Evolutionary conservation across 2,329 filamentous ascomycete species (phyloP).

Genomic region (Emericellopsis cladophorae): DNA sequence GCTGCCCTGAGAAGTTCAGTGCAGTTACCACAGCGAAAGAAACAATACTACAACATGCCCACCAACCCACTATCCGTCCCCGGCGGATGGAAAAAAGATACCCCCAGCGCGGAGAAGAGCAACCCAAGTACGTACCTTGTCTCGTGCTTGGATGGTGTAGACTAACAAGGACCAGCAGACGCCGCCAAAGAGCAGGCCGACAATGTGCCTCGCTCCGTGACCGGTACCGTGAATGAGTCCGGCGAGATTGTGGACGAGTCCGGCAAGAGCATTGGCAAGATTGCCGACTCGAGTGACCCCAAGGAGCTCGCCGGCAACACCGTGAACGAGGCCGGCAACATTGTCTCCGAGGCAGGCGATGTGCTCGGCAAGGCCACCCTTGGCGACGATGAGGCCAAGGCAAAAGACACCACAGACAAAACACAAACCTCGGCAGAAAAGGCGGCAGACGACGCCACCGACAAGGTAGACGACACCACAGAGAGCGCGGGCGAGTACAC

Average conservation of each 20-base stretch:
- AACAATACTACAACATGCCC: constrained; percentile 8
- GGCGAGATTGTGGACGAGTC: constrained; percentile 31
- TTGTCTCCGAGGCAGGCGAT: constrained; percentile 23
- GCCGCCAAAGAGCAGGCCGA: constrained; percentile 4
- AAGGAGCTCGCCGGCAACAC: constrained; percentile 27
- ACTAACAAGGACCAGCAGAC: constrained; percentile 10
- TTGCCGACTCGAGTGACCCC: constrained; percentile 24
- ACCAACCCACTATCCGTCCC: constrained; percentile 13
- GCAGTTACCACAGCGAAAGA: not conserved
- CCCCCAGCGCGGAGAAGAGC: constrained; percentile 11
- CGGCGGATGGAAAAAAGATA: constrained; percentile 16
- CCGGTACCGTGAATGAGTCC: constrained; percentile 27
- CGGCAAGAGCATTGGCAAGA: constrained; percentile 28
- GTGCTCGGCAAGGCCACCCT: constrained; percentile 26
- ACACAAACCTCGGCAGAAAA: constrained; percentile 3
- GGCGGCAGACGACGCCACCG: constrained; percentile 1
- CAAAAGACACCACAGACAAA: not conserved
- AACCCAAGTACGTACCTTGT: constrained; percentile 15
- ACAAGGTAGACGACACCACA: constrained; percentile 5
- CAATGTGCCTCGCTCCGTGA: constrained; percentile 21
- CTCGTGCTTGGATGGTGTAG: too few species aligned
- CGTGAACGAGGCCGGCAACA: constrained; percentile 20
- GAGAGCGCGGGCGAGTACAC: constrained; percentile 6
- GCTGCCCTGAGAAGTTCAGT: not conserved
- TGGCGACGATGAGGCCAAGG: constrained; percentile 6